A percentile compares a stretch with the other conserved stretches of the same genome.
phyloP scores from a whole-genome alignment of 768 basidiomycete genomes.

The Cubamyces sp. region DNA sequence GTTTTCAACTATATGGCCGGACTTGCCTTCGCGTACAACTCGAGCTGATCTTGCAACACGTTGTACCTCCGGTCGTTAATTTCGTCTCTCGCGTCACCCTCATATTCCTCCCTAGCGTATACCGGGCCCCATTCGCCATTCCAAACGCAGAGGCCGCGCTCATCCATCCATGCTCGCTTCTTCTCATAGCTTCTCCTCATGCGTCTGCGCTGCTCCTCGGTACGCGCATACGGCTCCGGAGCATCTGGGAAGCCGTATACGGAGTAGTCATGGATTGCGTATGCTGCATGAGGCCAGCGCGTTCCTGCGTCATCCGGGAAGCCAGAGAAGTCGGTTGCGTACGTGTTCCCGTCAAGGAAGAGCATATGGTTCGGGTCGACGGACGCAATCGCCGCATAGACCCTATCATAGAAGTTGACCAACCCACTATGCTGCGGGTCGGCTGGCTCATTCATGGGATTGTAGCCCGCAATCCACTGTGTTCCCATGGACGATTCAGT shows the following conservation, averaged over 20 bases:
- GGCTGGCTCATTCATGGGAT: conserved; percentile 83
- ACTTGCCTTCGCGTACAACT: conserved; percentile 64
- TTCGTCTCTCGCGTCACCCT: conserved; percentile 58
- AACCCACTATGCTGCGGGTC: conserved; percentile 69
- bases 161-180: conserved; percentile 81
- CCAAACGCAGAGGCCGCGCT: conserved; percentile 68
- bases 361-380: conserved; percentile 72
- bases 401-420: conserved; percentile 65
- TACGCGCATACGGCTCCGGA: conserved; percentile 57
- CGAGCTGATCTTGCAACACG: conserved; percentile 75
- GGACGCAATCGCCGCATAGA: conserved; percentile 70
- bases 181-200: conserved; percentile 66
- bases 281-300: conserved; percentile 73
- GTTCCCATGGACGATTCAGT: conserved; percentile 1
- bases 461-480: conserved; percentile 84
- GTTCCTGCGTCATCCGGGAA: conserved; percentile 61
- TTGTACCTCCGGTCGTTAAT: conserved; percentile 72
- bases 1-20: too few species aligned
- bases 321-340: conserved; percentile 74
- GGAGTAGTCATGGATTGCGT: conserved; percentile 83
- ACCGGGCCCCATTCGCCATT: conserved; percentile 90
- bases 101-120: conserved; percentile 61
- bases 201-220: conserved; percentile 54
- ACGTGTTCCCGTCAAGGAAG: conserved; percentile 86
- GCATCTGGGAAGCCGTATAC: conserved; percentile 70